phyloP scores from a whole-genome alignment of 2,329 filamentous ascomycete species.

The Cladosporium sp. region DNA sequence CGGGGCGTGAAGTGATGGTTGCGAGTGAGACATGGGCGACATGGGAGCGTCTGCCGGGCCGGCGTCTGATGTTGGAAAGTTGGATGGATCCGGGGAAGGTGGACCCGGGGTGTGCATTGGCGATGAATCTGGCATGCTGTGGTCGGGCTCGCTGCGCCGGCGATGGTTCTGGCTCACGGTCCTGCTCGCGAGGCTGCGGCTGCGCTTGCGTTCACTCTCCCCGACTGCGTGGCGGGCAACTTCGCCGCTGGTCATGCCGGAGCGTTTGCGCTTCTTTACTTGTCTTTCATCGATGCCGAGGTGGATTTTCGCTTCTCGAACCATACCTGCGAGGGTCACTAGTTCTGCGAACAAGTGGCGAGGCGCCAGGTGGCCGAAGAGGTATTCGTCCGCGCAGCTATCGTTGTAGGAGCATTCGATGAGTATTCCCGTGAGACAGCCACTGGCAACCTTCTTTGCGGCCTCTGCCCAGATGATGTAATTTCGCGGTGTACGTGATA shows the following conservation, averaged over 20 bases:
- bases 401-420: slow-evolving; percentile 96
- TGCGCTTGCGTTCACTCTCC: slow-evolving; percentile 36
- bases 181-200: slow-evolving; percentile 32
- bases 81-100: background rate
- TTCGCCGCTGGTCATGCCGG: slow-evolving; percentile 41
- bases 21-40: slow-evolving; percentile 24
- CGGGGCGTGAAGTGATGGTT: slow-evolving; percentile 12
- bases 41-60: slow-evolving; percentile 23
- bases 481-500: slow-evolving; percentile 81
- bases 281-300: slow-evolving; percentile 40
- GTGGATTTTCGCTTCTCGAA: slow-evolving; percentile 51
- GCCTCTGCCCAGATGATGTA: slow-evolving; percentile 83
- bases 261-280: slow-evolving; percentile 66
- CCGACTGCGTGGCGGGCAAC: slow-evolving; percentile 26
- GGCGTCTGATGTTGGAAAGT: slow-evolving; percentile 20
- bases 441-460: slow-evolving; percentile 75
- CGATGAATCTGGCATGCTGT: slow-evolving; percentile 20
- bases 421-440: slow-evolving; percentile 76
- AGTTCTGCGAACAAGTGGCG: slow-evolving; percentile 80
- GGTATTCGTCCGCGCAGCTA: slow-evolving; percentile 68
- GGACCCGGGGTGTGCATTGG: slow-evolving; percentile 1
- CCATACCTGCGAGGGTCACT: slow-evolving; percentile 67
- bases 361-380: slow-evolving; percentile 89
- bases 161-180: slow-evolving; percentile 23
- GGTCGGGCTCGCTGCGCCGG: slow-evolving; percentile 29